Conservation (phyloP, 2,329 filamentous ascomycete species). For the Colletotrichum sidae region DNA sequence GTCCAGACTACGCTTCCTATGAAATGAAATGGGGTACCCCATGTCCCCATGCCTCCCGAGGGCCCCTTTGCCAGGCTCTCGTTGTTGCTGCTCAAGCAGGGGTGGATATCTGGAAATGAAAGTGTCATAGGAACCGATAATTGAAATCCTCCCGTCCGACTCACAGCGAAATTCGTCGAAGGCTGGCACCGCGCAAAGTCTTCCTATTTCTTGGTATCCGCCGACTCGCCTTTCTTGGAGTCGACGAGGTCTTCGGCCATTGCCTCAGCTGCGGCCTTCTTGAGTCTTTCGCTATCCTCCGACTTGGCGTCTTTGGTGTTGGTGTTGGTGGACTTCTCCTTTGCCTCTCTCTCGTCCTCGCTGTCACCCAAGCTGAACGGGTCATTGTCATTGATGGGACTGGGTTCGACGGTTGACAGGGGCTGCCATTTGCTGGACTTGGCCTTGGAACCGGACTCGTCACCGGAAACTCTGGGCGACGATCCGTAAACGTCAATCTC, state of each 20-base stretch:
- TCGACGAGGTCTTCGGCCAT: slow-evolving; percentile 68
- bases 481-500: slow-evolving; percentile 83
- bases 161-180: not conserved
- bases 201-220: slow-evolving; percentile 49
- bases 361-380: slow-evolving; percentile 97
- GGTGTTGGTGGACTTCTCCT: slow-evolving; percentile 65
- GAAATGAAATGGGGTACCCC: slow-evolving; percentile 32
- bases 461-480: slow-evolving; percentile 66
- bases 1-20: slow-evolving; percentile 33
- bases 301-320: slow-evolving; percentile 60
- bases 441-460: slow-evolving; percentile 62
- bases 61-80: slow-evolving; percentile 20
- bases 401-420: slow-evolving; percentile 83
- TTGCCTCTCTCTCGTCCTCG: slow-evolving; percentile 88
- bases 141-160: slow-evolving; percentile 1
- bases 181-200: not conserved
- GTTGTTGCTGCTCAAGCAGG: slow-evolving; percentile 20
- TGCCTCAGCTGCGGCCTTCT: slow-evolving; percentile 73
- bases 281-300: slow-evolving; percentile 71
- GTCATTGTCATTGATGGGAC: slow-evolving; percentile 75
- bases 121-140: slow-evolving; percentile 21
- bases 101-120: slow-evolving; percentile 37
- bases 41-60: slow-evolving; percentile 33
- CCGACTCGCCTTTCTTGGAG: slow-evolving; percentile 48
- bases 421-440: slow-evolving; percentile 98